Percentiles rank a stretch among this genome's conserved stretches.
phyloP scores from a whole-genome alignment of 1,284 basidiomycete species.

The Ceratobasidium sp. region DNA sequence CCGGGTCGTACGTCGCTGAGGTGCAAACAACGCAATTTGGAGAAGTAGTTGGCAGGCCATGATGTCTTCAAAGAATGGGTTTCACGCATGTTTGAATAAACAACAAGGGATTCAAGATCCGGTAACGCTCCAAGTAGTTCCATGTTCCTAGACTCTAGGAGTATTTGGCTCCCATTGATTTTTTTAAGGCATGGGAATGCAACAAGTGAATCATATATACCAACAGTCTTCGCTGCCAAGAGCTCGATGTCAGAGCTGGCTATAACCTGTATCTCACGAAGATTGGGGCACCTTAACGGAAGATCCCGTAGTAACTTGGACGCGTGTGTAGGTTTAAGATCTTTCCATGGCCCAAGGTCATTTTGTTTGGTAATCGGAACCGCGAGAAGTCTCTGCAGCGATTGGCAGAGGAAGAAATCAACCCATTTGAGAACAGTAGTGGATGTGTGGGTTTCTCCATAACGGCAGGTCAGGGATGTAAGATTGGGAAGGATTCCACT shows the following conservation, averaged over 20 bases:
- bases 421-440: neutral
- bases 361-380: neutral
- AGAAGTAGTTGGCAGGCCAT: neutral
- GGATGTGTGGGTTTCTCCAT: neutral
- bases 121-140: slow-evolving; percentile 1
- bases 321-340: neutral
- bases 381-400: neutral
- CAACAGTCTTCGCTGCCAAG: neutral
- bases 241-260: neutral
- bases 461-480: neutral
- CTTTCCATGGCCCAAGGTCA: neutral
- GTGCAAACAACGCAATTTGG: neutral
- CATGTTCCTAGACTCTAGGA: slow-evolving; percentile 10
- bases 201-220: neutral
- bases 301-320: neutral
- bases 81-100: neutral
- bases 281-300: slow-evolving; percentile 8
- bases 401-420: neutral
- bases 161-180: neutral
- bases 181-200: neutral
- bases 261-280: slow-evolving; percentile 3
- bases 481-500: slow-evolving; percentile 17
- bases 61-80: neutral
- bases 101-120: slow-evolving; percentile 2
- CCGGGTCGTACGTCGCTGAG: neutral